Evolutionary conservation across 1,284 basidiomycete species (phyloP).

Genomic region (Sanghuangporus baumii): DNA sequence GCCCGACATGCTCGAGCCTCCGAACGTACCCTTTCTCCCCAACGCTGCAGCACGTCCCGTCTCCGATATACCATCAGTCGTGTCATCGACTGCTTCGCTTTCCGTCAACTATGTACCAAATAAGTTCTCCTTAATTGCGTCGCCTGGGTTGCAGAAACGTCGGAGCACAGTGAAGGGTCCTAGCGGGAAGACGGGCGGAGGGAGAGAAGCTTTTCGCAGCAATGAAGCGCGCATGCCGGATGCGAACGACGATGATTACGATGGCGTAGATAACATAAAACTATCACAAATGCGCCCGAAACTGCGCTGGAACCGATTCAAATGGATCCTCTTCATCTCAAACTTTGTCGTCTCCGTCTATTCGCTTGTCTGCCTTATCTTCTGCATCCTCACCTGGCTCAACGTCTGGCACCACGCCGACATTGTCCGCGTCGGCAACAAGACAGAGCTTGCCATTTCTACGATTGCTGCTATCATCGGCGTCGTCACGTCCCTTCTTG

Average conservation of each 20-base stretch:
- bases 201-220: conserved; percentile 46
- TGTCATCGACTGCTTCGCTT: conserved; percentile 27
- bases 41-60: background rate
- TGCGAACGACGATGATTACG: conserved; percentile 48
- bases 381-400: conserved; percentile 55
- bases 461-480: conserved; percentile 45
- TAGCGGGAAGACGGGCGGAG: conserved; percentile 43
- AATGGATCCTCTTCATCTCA: conserved; percentile 48
- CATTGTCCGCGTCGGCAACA: conserved; percentile 52
- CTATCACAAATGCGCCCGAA: conserved; percentile 34
- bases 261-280: conserved; percentile 38
- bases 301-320: conserved; percentile 57
- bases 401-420: conserved; percentile 52
- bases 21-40: background rate
- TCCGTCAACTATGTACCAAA: conserved; percentile 53
- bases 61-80: conserved; percentile 2
- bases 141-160: conserved; percentile 37
- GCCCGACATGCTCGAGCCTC: background rate
- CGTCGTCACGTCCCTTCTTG: conserved; percentile 50
- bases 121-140: conserved; percentile 48
- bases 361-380: conserved; percentile 43
- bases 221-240: conserved; percentile 45
- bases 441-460: conserved; percentile 50
- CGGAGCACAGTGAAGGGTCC: conserved; percentile 22
- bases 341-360: conserved; percentile 48